Base-by-base conservation (phyloP, 148 eudicot species). In the Gaultheria prostrata region DNA sequence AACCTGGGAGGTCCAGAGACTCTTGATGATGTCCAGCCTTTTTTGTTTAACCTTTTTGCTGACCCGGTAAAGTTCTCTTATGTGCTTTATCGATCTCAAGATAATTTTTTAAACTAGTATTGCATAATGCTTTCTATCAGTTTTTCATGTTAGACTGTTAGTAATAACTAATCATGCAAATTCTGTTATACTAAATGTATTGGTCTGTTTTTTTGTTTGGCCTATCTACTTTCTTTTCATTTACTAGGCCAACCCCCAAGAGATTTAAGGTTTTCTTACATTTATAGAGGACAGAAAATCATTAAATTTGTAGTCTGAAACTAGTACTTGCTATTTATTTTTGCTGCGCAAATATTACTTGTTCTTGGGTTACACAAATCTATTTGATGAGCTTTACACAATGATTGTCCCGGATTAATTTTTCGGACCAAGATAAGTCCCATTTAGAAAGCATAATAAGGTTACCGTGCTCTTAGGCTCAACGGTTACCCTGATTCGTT, bases 1-100 rank as follows among this genome's bases (percentile, higher is more conserved):
- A 96, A 96, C 88, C 99, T 96, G 87, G 99, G 99, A 84, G 99
- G 99, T 73, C 99, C 99, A 53, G 99, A 96, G 86, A 96, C 98
- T 81, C 91, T 97, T 85, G 95, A 97, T 51, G 99, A 97, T 83
- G 98, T 97, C 86, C 99, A 97, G 85, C 99, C 99, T 51, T 97
- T 97, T 86, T 88, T 97, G 88, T 97, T 93, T 83, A 97, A 97
- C 87, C 97, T 97, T 81, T 97, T 97, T 83, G 95, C 99, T 20
- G 99, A 97, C 85, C 99, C 99, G 91, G 99, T 97, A 92, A 82
- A 86, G 82, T 59, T 28, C 57, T 48, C 39, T 84, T 87, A 49
- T 63, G 45, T 39, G 21, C 48, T 43, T 63, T 75, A 24, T 76
- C 53, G 43, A 45, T 78, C 70, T 79, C 49, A 54, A 61, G 63